Conservation (phyloP, 2,329 filamentous ascomycete species). For the Cladosporium austrohemisphaericum region DNA sequence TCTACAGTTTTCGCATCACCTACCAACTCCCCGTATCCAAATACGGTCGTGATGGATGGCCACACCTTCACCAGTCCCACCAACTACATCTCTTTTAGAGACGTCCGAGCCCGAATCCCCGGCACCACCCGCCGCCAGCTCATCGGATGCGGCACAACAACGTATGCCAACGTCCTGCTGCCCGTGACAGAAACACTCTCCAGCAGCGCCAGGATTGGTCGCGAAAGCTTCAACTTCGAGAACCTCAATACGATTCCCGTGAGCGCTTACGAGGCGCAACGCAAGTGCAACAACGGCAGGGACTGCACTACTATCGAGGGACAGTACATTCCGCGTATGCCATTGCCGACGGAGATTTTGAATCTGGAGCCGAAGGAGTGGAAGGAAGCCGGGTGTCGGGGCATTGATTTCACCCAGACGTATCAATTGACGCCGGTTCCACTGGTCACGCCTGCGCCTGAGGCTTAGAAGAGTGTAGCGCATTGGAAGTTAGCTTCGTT, state of each 20-base stretch:
- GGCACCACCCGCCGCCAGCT: background rate
- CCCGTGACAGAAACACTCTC: background rate
- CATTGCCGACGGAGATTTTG: conserved; percentile 10
- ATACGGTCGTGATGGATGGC: conserved; percentile 9
- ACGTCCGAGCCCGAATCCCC: background rate
- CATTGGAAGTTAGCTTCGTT: too few species aligned
- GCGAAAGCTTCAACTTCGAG: conserved; percentile 6
- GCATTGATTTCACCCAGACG: background rate
- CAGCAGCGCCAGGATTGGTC: background rate
- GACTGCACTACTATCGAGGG: background rate
- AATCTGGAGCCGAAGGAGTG: conserved; percentile 4
- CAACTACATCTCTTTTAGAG: background rate
- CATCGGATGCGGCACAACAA: background rate
- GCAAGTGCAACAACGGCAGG: background rate
- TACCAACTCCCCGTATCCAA: conserved; percentile 1
- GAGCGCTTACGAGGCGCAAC: background rate
- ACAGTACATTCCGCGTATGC: background rate
- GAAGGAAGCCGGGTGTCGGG: background rate
- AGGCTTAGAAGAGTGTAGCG: too few species aligned
- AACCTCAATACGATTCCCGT: background rate
- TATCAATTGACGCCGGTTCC: background rate
- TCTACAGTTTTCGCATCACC: conserved; percentile 3
- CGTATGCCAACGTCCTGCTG: background rate
- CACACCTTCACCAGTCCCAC: conserved; percentile 10
- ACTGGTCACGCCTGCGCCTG: conserved; percentile 3